Evolutionary conservation across 2,329 filamentous ascomycete species (phyloP).

Genomic region (Apiospora marii): DNA sequence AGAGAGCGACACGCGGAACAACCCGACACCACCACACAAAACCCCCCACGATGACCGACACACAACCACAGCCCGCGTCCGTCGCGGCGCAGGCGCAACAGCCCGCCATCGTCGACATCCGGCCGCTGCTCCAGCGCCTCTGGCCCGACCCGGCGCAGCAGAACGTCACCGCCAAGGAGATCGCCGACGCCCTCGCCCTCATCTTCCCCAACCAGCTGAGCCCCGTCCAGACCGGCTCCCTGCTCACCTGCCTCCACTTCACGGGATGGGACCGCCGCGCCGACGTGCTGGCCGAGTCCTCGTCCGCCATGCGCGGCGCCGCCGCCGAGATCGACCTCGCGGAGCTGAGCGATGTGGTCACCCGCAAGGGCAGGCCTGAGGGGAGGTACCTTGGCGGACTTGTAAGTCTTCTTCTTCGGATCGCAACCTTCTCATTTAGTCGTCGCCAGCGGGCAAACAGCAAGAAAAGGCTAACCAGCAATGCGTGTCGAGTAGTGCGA

Average conservation of each 20-base stretch:
- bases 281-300: constrained; percentile 87
- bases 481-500: constrained; percentile 65
- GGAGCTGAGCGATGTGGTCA: constrained; percentile 67
- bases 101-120: constrained; percentile 62
- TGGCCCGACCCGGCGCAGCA: constrained; percentile 64
- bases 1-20: not conserved
- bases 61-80: constrained; percentile 29
- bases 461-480: constrained; percentile 27
- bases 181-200: constrained; percentile 86
- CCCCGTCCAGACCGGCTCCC: constrained; percentile 84
- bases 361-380: constrained; percentile 66
- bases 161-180: constrained; percentile 76
- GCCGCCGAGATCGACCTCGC: constrained; percentile 75
- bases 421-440: not conserved
- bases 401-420: constrained; percentile 59
- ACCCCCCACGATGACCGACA: not conserved
- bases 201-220: constrained; percentile 92
- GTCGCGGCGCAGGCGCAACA: constrained; percentile 32
- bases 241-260: constrained; percentile 92
- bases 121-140: constrained; percentile 75
- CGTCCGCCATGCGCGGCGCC: constrained; percentile 82
- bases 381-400: constrained; percentile 84
- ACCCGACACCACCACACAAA: not conserved
- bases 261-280: constrained; percentile 84
- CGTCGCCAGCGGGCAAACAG: not conserved